Base-by-base conservation (phyloP, 805 yeast genomes). In the Grigorovia humatica region DNA sequence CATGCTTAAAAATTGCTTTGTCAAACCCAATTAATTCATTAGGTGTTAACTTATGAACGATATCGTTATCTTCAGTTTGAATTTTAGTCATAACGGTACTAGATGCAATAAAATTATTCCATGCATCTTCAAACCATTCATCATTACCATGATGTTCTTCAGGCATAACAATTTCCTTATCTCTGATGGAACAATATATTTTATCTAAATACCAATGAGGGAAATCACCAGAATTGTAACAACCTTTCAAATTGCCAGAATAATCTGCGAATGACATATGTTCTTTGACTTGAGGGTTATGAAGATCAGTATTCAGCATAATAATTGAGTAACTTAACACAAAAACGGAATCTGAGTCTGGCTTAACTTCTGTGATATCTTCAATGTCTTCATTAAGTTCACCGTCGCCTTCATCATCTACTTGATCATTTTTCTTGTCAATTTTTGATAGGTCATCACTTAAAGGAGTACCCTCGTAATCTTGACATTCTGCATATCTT, bases 141-240 rank as follows among this genome's bases (percentile, higher is more conserved):
- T 88, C 86, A 11, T 89, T 87, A 15, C 91, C 93, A 64, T 88
- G 95, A 59, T 91, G 97, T 62, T 93, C 99, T 61, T 93, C 98
- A 0, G 99, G 98, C 90, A 95, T 87, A 48, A 93, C 88, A 56
- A 93, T 93, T 67, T 93, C 99, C 49, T 85, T 79, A 51, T 83
- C 87, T 54, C 80, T 77, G 51, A 93, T 90, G 1, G 95, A 85
- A 27, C 77, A 71, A 67, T 86, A 93, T 27, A 91, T 88, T 56
- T 79, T 85, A 54, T 83, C 81, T 55, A 91, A 72, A 62, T 88
- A 91, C 86, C 96, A 89, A 23, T 75, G 76, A 2, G 95, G 91
- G 70, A 86, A 90, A 67, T 90, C 93, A 41, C 77, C 75, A 19
- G 79, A 79, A 57, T 82, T 83, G 62, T 83, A 82, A 27, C 88